Conservation (phyloP, 2,329 filamentous ascomycete genomes). For the Chaetothyriales sp. region DNA sequence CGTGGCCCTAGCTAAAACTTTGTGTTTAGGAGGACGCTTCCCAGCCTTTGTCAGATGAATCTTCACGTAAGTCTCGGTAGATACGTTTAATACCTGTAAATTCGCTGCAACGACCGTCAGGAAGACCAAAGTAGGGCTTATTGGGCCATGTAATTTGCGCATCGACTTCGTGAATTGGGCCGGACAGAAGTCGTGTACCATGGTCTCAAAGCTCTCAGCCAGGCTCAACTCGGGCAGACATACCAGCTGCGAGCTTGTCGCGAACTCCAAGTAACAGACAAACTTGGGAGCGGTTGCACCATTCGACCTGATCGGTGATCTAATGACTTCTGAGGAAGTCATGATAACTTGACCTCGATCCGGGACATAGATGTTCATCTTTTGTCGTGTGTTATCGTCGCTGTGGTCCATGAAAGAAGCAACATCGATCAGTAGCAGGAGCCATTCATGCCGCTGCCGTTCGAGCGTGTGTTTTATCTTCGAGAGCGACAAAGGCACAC, state of each 20-base stretch:
- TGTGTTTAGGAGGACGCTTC: not conserved
- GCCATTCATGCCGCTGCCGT: slow-evolving; percentile 3
- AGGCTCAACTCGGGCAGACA: not conserved
- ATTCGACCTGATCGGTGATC: not conserved
- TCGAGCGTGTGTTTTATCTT: slow-evolving; percentile 5
- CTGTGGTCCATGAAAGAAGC: slow-evolving; percentile 5
- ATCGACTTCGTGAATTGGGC: not conserved
- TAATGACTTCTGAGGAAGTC: not conserved
- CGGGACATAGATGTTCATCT: not conserved
- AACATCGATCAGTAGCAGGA: slow-evolving; percentile 7
- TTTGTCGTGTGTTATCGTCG: not conserved
- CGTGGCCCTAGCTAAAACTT: not conserved
- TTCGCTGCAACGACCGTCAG: not conserved
- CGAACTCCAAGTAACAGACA: not conserved
- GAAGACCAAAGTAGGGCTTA: not conserved
- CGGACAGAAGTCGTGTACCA: not conserved
- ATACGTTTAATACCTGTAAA: not conserved
- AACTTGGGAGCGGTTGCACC: not conserved
- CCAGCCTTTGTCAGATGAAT: not conserved
- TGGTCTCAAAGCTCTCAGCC: not conserved
- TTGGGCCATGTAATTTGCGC: not conserved
- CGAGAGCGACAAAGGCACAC: not conserved
- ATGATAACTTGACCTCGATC: not conserved
- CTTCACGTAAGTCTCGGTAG: not conserved
- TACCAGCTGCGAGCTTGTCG: not conserved